These are phyloP conservation scores for Periglandula ipomoeae DNA, from an alignment of 2,329 filamentous ascomycete genomes.

Conservation along the genomic window DNA sequence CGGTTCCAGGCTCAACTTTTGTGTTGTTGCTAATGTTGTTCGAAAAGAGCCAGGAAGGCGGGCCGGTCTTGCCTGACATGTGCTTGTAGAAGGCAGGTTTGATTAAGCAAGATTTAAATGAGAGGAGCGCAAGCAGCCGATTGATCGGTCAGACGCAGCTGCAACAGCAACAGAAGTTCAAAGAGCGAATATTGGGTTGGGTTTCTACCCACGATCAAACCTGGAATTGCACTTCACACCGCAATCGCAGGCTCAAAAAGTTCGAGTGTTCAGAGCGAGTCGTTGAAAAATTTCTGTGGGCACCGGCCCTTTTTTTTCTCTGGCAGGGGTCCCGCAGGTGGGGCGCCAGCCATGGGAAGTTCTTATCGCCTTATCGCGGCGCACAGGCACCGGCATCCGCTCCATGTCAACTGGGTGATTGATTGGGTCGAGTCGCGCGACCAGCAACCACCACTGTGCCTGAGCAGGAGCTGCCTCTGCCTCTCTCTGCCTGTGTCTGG, in stretches of 20 bases:
- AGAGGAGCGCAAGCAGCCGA: background rate
- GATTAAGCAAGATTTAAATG: background rate
- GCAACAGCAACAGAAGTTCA: background rate
- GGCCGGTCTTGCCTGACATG: constrained; percentile 24
- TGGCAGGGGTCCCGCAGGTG: constrained; percentile 2
- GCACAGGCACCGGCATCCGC: background rate
- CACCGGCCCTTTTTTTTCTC: constrained; percentile 2
- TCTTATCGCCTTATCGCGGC: constrained; percentile 12
- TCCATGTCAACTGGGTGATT: too few species aligned
- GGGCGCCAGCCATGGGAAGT: too few species aligned
- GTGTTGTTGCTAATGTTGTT: constrained; percentile 23
- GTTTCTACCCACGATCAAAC: background rate
- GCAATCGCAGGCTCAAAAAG: background rate
- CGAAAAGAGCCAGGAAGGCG: constrained; percentile 35
- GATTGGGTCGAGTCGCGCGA: too few species aligned
- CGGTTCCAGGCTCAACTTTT: background rate
- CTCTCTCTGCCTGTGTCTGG: too few species aligned
- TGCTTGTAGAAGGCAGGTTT: constrained; percentile 6
- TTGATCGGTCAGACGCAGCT: background rate
- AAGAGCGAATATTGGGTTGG: background rate
- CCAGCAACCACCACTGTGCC: too few species aligned
- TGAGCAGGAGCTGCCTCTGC: too few species aligned
- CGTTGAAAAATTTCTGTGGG: constrained; percentile 8
- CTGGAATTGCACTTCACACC: background rate
- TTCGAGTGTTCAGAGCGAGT: background rate